phyloP scores from a whole-genome alignment of 176 grass and related monocot species.

The Musa troglodytarum region DNA sequence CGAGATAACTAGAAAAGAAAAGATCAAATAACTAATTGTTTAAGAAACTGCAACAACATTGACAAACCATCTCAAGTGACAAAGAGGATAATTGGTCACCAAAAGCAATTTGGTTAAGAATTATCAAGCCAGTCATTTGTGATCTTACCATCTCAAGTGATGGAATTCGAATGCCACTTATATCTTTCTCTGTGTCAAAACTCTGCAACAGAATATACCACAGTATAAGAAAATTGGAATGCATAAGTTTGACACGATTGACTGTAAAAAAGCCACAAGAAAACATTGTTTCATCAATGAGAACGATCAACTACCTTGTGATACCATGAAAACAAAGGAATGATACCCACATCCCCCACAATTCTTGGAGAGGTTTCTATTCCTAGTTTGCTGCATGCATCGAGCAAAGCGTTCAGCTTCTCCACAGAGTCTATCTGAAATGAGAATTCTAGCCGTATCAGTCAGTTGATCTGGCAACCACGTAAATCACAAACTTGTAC shows the following conservation, averaged over 20 bases:
- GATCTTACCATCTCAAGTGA: constrained; percentile 72
- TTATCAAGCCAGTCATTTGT: not conserved
- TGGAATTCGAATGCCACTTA: constrained; percentile 63
- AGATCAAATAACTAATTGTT: not conserved
- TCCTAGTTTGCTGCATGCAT: constrained; percentile 83
- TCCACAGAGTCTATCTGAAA: constrained; percentile 93
- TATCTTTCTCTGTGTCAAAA: constrained; percentile 95
- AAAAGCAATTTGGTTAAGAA: not conserved
- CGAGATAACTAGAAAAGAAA: not conserved
- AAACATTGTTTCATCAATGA: not conserved
- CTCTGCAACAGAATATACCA: constrained; percentile 48
- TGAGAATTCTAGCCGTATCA: constrained; percentile 30
- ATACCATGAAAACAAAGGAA: constrained; percentile 96
- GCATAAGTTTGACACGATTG: constrained; percentile 4
- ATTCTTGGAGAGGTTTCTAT: constrained; percentile 72
- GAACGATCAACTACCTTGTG: constrained; percentile 57
- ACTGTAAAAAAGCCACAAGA: constrained; percentile 1
- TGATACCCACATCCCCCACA: constrained; percentile 75
- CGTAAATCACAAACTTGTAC: not conserved
- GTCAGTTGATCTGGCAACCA: not conserved
- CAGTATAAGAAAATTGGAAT: constrained; percentile 21
- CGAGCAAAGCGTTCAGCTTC: constrained; percentile 95
- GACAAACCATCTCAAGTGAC: no score
- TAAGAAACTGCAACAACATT: no score
- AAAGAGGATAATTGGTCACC: no score